Evolutionary conservation across 805 yeast genomes (phyloP).

Genomic region (Candida nanaspora): DNA sequence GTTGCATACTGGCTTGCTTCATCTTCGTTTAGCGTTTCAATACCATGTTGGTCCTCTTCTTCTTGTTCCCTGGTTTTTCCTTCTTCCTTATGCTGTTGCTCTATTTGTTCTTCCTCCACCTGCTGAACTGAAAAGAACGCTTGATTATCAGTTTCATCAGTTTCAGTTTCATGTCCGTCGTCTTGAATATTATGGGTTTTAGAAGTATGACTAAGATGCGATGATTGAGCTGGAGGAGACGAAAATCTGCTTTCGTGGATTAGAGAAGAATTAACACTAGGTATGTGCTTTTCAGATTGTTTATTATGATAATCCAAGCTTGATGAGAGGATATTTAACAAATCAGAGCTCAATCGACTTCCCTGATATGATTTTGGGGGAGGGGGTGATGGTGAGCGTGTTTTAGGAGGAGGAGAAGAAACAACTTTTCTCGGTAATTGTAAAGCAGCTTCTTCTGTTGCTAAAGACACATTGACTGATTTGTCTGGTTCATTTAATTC

Average conservation of each 20-base stretch:
- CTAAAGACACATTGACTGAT: neutral
- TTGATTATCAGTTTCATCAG: conserved; percentile 4
- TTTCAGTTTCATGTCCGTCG: conserved; percentile 12
- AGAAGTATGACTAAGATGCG: too few species aligned
- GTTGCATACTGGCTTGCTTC: too few species aligned
- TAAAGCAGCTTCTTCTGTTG: neutral
- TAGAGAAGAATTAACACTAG: neutral
- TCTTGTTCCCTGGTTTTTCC: too few species aligned
- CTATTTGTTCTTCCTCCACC: too few species aligned
- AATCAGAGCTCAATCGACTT: neutral
- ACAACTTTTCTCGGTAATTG: neutral
- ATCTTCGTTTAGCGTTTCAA: too few species aligned
- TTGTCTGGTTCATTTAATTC: neutral
- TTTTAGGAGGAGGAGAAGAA: neutral
- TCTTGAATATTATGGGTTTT: neutral
- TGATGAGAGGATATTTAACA: neutral
- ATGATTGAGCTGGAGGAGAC: too few species aligned
- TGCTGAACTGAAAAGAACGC: too few species aligned
- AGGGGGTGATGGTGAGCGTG: neutral
- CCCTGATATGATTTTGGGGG: conserved; percentile 1
- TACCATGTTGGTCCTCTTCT: conserved; percentile 6
- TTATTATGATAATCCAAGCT: neutral
- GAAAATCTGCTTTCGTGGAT: too few species aligned
- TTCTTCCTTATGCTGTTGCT: too few species aligned
- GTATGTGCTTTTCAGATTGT: neutral